These are phyloP conservation scores for Erysimum pusillum DNA, from an alignment of 441 rosid species.

Conservation along the genomic window DNA sequence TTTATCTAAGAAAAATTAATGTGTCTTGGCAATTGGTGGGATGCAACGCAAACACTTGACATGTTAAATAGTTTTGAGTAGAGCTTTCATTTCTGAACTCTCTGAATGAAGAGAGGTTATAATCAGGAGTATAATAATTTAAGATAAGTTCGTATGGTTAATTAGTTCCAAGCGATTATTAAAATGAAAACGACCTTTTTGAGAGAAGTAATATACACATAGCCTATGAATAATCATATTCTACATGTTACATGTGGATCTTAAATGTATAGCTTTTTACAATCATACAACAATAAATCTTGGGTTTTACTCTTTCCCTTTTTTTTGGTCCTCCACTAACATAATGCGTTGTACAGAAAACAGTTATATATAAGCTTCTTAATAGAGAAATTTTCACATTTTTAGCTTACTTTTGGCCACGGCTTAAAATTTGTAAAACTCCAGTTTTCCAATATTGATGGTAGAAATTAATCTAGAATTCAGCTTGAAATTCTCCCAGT, in stretches of 20 bases:
- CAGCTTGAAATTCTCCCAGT: not conserved
- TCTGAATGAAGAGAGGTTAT: too few species aligned
- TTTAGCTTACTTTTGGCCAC: not conserved
- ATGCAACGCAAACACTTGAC: too few species aligned
- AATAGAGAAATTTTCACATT: not conserved
- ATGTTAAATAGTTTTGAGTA: too few species aligned
- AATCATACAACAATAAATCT: slow-evolving; percentile 43
- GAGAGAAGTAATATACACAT: not conserved
- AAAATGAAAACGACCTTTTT: not conserved
- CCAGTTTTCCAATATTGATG: not conserved
- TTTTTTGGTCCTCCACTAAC: slow-evolving; percentile 41
- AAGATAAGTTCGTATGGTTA: too few species aligned
- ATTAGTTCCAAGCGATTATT: too few species aligned
- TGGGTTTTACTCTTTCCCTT: slow-evolving; percentile 39
- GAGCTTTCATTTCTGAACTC: too few species aligned
- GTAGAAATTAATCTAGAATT: not conserved
- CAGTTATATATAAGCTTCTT: slow-evolving; percentile 28
- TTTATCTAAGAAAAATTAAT: too few species aligned
- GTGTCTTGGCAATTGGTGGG: too few species aligned
- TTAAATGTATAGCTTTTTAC: slow-evolving; percentile 19
- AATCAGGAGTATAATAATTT: too few species aligned
- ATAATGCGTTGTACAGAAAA: slow-evolving; percentile 32
- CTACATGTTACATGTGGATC: slow-evolving; percentile 28
- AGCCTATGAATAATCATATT: slow-evolving; percentile 25
- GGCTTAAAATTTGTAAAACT: not conserved